phyloP scores from a whole-genome alignment of 148 eudicot species.

The Amaranthus cruentus region DNA sequence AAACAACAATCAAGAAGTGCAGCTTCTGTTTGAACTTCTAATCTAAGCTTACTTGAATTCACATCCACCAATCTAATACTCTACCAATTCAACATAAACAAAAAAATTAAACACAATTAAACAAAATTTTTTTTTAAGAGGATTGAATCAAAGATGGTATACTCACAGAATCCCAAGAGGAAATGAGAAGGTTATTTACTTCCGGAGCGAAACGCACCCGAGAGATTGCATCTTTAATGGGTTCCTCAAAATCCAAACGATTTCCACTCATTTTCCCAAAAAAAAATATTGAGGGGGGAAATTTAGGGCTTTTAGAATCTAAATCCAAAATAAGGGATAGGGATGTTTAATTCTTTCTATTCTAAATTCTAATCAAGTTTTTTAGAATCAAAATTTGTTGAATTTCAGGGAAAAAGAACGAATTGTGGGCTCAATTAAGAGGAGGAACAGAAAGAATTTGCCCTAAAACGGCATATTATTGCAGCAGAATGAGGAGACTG shows the following conservation, averaged over 20 bases:
- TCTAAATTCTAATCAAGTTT: too few relatives aligned
- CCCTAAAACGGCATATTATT: not conserved
- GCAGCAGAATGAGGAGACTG: too few relatives aligned
- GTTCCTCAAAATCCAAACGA: slow-evolving; percentile 41
- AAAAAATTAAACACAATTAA: not conserved
- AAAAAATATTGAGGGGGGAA: not conserved
- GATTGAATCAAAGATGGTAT: not conserved
- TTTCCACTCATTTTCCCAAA: slow-evolving; percentile 29
- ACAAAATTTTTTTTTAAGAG: not conserved
- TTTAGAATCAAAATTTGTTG: not conserved
- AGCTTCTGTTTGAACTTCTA: slow-evolving; percentile 50
- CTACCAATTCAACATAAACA: slow-evolving; percentile 23
- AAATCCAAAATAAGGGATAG: not conserved
- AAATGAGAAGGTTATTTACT: slow-evolving; percentile 73
- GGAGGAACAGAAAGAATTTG: not conserved
- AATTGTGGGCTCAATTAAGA: not conserved
- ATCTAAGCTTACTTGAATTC: slow-evolving; percentile 37
- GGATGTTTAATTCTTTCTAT: not conserved
- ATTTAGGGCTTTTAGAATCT: not conserved
- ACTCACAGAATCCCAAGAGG: slow-evolving; percentile 89
- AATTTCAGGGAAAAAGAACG: not conserved
- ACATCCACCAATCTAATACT: slow-evolving; percentile 64
- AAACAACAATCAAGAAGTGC: slow-evolving; percentile 86
- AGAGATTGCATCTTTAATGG: slow-evolving; percentile 64
- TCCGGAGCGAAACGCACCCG: slow-evolving; percentile 67